Evolutionary conservation across 768 basidiomycete genomes (phyloP), one percentile per base, ranked within the genome.

Genomic region (Rhodotorula babjevae): DNA sequence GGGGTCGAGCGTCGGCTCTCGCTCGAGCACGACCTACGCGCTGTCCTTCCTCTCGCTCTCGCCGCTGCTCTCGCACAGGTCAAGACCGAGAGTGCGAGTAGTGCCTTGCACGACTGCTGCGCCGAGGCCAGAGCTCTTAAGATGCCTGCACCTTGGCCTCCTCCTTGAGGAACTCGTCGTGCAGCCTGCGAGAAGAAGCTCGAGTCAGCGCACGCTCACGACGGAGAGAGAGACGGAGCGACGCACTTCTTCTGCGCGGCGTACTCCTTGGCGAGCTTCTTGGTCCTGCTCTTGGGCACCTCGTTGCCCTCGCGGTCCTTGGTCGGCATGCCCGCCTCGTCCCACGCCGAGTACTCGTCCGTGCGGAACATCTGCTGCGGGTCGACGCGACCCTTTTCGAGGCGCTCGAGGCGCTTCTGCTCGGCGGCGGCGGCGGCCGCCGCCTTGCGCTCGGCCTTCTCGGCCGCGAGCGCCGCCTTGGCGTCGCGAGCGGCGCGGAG

Each of bases 401-500:
- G 83, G 80, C 89, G 90, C 68, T 87, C 87, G 33, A 87, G 80
- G 16, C 67, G 80, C 79, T 63, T 78, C 75, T 72, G 80, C 70
- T 87, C 87, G 79, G 89, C 90, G 65, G 86, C 85, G 49, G 72
- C 69, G 85, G 85, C 79, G 10, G 77, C 72, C 4, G 77, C 77
- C 6, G 79, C 81, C 44, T 80, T 80, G 80, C 89, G 89, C 25
- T 87, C 87, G 4, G 86, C 86, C 79, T 93, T 95, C 29, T 87
- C 91, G 71, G 89, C 88, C 27, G 84, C 83, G 62, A 85, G 85
- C 8, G 87, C 89, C 12, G 87, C 86, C 82, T 96, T 97, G 79
- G 93, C 93, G 72, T 98, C 93, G 59, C 93, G 87, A 4, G 87
- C 89, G 78, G 85, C 88, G 76, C 93, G 87, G 52, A 99, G 84